phyloP scores from a whole-genome alignment of 805 yeast species.

The Yamadazyma phyllophila region DNA sequence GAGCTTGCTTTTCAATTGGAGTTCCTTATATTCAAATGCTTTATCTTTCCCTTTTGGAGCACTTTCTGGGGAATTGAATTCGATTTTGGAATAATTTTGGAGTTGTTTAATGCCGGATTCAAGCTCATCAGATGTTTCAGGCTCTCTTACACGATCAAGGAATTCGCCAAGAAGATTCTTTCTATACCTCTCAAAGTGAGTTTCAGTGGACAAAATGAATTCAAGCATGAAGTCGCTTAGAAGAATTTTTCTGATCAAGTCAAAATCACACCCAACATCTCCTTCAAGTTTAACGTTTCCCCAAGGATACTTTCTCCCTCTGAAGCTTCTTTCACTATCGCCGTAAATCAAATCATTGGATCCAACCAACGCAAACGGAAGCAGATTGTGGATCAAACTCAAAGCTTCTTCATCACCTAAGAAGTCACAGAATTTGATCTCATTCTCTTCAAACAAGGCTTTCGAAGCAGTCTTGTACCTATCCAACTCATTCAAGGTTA shows the following conservation, averaged over 20 bases:
- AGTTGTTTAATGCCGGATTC: constrained; percentile 33
- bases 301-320: constrained; percentile 83
- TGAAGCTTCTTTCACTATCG: constrained; percentile 42
- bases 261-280: constrained; percentile 73
- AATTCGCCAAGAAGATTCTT: background rate
- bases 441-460: constrained; percentile 20
- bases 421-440: constrained; percentile 31
- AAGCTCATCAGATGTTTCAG: no score
- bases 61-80: constrained; percentile 15
- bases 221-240: constrained; percentile 75
- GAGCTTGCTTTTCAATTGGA: constrained; percentile 42
- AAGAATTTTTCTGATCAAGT: constrained; percentile 58
- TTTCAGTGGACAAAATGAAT: constrained; percentile 70
- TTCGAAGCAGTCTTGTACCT: constrained; percentile 26
- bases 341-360: constrained; percentile 44
- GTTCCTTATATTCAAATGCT: constrained; percentile 44
- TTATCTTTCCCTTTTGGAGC: constrained; percentile 30
- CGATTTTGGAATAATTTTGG: constrained; percentile 34
- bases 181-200: constrained; percentile 65
- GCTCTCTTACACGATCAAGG: background rate
- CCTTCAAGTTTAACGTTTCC: constrained; percentile 85
- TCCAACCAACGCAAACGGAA: constrained; percentile 75
- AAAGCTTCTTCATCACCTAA: constrained; percentile 29
- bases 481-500: constrained; percentile 24
- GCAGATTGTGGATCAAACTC: constrained; percentile 33